Conservation (phyloP, 148 eudicot species). For the Chenopodium formosanum region DNA sequence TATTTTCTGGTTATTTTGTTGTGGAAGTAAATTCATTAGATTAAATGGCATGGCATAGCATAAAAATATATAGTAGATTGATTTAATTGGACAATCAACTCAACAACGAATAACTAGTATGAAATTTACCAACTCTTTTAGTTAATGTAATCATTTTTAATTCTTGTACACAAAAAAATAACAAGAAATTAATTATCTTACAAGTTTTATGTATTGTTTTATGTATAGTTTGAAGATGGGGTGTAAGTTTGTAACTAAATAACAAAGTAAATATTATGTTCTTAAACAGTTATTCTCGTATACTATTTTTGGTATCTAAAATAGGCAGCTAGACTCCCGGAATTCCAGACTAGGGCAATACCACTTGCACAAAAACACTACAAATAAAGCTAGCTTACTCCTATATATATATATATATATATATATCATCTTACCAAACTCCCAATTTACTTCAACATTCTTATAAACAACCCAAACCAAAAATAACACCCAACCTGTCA, state of each 20-base stretch:
- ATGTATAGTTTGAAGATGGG: background rate
- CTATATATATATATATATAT: constrained; percentile 13
- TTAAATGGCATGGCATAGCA: too few relatives aligned
- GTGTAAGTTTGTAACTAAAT: background rate
- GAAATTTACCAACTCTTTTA: too few relatives aligned
- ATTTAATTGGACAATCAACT: too few relatives aligned
- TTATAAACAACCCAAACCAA: background rate
- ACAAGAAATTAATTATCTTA: too few relatives aligned
- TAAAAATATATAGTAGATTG: too few relatives aligned
- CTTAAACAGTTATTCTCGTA: constrained; percentile 7
- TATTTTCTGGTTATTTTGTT: too few relatives aligned
- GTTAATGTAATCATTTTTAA: too few relatives aligned
- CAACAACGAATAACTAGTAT: too few relatives aligned
- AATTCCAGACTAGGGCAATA: background rate
- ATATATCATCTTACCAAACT: background rate
- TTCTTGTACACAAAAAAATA: too few relatives aligned
- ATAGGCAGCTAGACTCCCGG: background rate
- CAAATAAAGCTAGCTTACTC: background rate
- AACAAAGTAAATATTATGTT: too few relatives aligned
- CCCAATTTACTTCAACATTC: constrained; percentile 12
- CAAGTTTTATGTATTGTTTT: too few relatives aligned
- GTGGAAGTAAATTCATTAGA: too few relatives aligned
- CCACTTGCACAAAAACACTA: constrained; percentile 6
- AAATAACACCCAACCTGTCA: background rate
- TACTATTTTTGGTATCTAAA: constrained; percentile 9